Base-by-base conservation (phyloP, 1,139 yeast species). In the Hemisphaericaspora subhashii region DNA sequence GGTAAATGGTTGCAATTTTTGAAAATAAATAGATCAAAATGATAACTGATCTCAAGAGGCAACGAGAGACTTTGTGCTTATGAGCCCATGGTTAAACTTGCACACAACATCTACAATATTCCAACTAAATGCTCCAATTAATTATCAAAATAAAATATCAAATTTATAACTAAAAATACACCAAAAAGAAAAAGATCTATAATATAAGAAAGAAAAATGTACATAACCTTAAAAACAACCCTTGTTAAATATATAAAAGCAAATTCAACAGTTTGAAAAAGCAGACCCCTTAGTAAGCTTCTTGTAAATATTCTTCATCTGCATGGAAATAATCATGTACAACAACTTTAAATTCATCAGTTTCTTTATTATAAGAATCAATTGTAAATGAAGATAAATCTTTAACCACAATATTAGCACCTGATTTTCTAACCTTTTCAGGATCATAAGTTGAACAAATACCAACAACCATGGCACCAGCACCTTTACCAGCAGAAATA, bases 381-480 rank as follows among this genome's bases (percentile, higher is more conserved):
- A 72, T 65, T 54, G 60, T 59, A 56, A 72, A 68, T 14, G 72
- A 64, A 28, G 79, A 66, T 64, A 84, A 74, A 64, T 85, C 87
- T 55, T 81, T 79, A 43, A 86, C 86, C 41, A 86, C 90, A 55
- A 83, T 83, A 55, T 81, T 84, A 47, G 95, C 94, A 54, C 95
- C 95, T 35, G 86, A 77, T 39, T 70, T 77, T 64, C 81, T 77
- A 43, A 86, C 81, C 62, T 74, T 72, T 51, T 81, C 82, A 27
- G 86, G 77, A 48, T 74, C 79, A 60, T 84, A 86, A 38, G 94
- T 83, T 43, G 92, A 83, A 50, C 92, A 86, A 62, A 86, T 81
- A 57, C 95, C 95, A 52, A 86, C 78, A 46, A 86, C 83, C 60
- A 77, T 74, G 56, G 94, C 90, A 51, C 94, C 95, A 23, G 94